Base-by-base conservation (phyloP, 2,329 filamentous ascomycete species). In the Trichoderma afroharzianum region DNA sequence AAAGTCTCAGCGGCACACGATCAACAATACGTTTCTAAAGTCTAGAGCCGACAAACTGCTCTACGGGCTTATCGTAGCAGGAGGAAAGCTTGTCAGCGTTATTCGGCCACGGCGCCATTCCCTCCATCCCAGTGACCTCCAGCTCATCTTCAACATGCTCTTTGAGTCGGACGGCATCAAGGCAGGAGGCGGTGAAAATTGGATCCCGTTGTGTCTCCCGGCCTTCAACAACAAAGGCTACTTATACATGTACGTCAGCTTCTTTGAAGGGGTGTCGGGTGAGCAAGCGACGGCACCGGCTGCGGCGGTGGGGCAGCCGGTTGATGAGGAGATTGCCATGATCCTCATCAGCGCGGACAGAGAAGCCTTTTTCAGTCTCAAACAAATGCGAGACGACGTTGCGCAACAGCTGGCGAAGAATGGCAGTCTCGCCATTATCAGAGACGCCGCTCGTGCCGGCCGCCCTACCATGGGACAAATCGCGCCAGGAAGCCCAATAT, bases 201-300 rank as follows among this genome's bases (percentile, higher is more conserved):
- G 96, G 96, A 95, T 98, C 62, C 96, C 96, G 0, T 86, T 99
- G 7, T 99, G 96, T 77, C 87, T 99, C 3, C 97, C 96, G 0
- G 95, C 95, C 6, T 99, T 99, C 83, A 99, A 99, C 83, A 98
- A 94, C 80, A 93, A 91, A 66, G 97, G 96, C 30, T 99, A 97
- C 79, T 87, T 99, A 1, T 98, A 99, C 84, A 98, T 99, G 94
- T 99, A 98, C 78, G 96, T 99, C 79, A 97, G 93, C 84, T 99
- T 98, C 80, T 88, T 99, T 73, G 90, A 93, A 75, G 85, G 84
- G 3, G 70, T 86, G 57, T 81, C 85, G 28, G 84, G 83, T 81
- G 73, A 76, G 67, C 74, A 83, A 73, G 75, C 79, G 36, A 79
- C 83, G 43, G 81, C 82, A 72, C 73, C 79, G 87, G 87, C 79